phyloP scores from a whole-genome alignment of 169 alveolate genomes.

The Amoebophrya sp. region DNA sequence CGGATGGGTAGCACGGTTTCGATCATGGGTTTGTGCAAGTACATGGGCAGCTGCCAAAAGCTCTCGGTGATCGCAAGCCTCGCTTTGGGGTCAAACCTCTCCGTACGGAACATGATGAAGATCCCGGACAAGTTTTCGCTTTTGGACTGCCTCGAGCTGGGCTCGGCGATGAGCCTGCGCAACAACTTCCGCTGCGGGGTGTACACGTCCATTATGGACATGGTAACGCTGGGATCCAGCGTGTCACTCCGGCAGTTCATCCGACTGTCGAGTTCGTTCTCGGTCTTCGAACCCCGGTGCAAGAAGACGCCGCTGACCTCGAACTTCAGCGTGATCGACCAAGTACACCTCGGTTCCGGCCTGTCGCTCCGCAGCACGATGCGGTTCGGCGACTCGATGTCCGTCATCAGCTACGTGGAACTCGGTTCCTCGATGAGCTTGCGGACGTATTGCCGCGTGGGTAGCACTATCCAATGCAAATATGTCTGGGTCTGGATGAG shows the following conservation, averaged over 20 bases:
- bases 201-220: background rate
- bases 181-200: background rate
- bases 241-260: background rate
- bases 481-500: too few relatives aligned
- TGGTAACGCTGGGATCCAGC: background rate
- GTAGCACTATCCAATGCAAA: too few relatives aligned
- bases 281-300: too few relatives aligned
- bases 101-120: background rate
- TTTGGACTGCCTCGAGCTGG: slow-evolving; percentile 27
- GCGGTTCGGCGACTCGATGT: too few relatives aligned
- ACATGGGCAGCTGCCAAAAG: background rate
- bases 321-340: too few relatives aligned
- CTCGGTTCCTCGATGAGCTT: too few relatives aligned
- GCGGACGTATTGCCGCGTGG: too few relatives aligned
- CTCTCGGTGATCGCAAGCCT: background rate
- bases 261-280: too few relatives aligned
- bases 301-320: too few relatives aligned
- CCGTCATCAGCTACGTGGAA: too few relatives aligned
- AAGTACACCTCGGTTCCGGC: too few relatives aligned
- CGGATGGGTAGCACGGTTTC: slow-evolving; percentile 25
- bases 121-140: background rate
- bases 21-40: background rate
- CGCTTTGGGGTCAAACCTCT: background rate
- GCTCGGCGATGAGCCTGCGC: background rate
- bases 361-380: too few relatives aligned